phyloP scores from a whole-genome alignment of 176 grass and related monocot genomes.

The Aechmea fasciata region DNA sequence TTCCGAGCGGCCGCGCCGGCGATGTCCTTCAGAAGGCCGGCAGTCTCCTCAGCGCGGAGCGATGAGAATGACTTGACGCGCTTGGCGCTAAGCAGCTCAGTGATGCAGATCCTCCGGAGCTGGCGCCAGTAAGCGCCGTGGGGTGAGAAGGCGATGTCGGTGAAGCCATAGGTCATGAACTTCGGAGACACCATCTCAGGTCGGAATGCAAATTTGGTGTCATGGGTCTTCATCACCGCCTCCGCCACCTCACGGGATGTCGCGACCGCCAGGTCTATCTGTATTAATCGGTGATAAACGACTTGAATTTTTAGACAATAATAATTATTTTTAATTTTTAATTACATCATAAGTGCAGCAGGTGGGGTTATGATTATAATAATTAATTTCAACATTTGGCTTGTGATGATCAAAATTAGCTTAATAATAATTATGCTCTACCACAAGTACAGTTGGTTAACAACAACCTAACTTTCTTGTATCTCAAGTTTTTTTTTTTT shows the following conservation, averaged over 20 bases:
- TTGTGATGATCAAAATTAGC: too few relatives aligned
- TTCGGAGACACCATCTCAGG: slow-evolving; percentile 32
- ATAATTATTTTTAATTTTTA: too few relatives aligned
- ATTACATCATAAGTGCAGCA: too few relatives aligned
- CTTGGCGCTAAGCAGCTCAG: slow-evolving; percentile 42
- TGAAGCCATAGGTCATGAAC: slow-evolving; percentile 18
- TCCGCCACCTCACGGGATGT: slow-evolving; percentile 39
- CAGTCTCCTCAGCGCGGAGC: slow-evolving; percentile 45
- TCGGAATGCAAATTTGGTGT: slow-evolving; percentile 35
- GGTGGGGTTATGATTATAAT: too few relatives aligned
- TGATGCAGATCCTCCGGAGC: slow-evolving; percentile 38
- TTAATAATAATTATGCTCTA: too few relatives aligned
- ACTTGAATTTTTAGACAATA: too few relatives aligned
- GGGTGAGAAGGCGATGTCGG: slow-evolving; percentile 47
- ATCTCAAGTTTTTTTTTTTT: too few relatives aligned
- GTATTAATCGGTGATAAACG: too few relatives aligned
- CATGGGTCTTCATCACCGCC: slow-evolving; percentile 52
- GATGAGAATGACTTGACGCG: slow-evolving; percentile 33
- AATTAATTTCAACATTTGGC: too few relatives aligned
- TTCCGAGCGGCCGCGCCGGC: accelerated
- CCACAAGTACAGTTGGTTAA: too few relatives aligned
- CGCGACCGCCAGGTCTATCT: slow-evolving; percentile 18
- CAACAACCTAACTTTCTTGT: too few relatives aligned
- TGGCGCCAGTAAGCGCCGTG: slow-evolving; percentile 65
- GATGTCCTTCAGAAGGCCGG: slow-evolving; percentile 13